These are phyloP conservation scores for Fusarium cyanostomum DNA, from an alignment of 2,329 filamentous ascomycete genomes.

Conservation along the genomic window DNA sequence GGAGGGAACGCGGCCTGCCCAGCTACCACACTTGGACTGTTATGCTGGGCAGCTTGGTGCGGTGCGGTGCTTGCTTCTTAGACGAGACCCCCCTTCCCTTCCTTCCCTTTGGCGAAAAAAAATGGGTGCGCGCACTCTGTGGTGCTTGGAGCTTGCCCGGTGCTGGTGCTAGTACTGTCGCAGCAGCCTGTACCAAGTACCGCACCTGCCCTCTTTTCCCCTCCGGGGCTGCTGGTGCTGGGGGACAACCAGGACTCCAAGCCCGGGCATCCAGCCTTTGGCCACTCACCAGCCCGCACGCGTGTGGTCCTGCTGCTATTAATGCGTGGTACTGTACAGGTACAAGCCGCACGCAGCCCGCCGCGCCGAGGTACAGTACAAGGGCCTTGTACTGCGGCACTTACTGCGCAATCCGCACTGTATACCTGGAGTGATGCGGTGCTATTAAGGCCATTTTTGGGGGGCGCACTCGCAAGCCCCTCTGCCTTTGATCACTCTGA, in stretches of 20 bases:
- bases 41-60: conserved; percentile 38
- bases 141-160: conserved; percentile 30
- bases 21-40: conserved; percentile 43
- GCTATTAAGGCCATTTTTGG: conserved; percentile 16
- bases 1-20: conserved; percentile 45
- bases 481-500: conserved; percentile 37
- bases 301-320: conserved; percentile 39
- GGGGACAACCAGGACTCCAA: conserved; percentile 34
- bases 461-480: conserved; percentile 39
- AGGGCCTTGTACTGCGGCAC: conserved; percentile 44
- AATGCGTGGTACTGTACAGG: conserved; percentile 52
- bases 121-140: conserved; percentile 43
- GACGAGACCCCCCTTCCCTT: conserved; percentile 35
- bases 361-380: conserved; percentile 51
- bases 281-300: conserved; percentile 38
- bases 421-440: conserved; percentile 45
- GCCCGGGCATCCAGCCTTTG: conserved; percentile 35
- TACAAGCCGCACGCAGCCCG: conserved; percentile 46
- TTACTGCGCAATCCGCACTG: conserved; percentile 43
- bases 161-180: conserved; percentile 37
- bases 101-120: conserved; percentile 32
- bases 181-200: conserved; percentile 29
- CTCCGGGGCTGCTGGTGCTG: conserved; percentile 27
- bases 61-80: conserved; percentile 41
- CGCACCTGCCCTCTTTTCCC: conserved; percentile 33